Evolutionary conservation across 139 green algal species (phyloP).

Genomic region (Coelastrella sp.): DNA sequence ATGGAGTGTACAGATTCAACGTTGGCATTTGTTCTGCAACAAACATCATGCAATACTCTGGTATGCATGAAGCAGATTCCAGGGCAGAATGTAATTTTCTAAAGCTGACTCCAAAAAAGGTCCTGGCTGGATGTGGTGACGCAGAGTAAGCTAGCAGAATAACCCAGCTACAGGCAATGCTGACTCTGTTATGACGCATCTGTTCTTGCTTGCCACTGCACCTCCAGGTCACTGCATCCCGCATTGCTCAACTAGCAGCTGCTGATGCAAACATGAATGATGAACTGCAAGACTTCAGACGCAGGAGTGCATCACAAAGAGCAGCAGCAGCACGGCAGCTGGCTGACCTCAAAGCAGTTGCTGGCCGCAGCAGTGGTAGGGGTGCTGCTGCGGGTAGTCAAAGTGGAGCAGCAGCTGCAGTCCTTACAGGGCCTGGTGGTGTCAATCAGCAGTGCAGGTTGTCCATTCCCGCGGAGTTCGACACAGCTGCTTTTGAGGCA

Average conservation of each 20-base stretch:
- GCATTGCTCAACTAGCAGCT: conserved; percentile 7
- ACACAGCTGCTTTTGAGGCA: neutral
- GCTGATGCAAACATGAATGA: conserved; percentile 11
- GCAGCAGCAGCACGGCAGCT: conserved; percentile 36
- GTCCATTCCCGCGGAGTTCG: conserved; percentile 4
- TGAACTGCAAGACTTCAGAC: neutral
- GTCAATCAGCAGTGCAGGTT: neutral
- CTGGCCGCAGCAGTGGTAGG: conserved; percentile 7
- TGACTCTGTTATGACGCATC: too few relatives aligned
- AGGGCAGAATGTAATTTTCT: too few relatives aligned
- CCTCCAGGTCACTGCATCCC: conserved; percentile 2
- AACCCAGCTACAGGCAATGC: too few relatives aligned
- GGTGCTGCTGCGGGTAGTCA: neutral
- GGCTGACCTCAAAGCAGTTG: conserved; percentile 10
- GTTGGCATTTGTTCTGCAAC: too few relatives aligned
- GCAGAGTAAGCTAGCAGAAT: too few relatives aligned
- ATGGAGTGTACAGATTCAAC: too few relatives aligned
- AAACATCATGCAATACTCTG: too few relatives aligned
- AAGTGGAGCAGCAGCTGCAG: neutral
- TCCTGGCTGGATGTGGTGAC: too few relatives aligned
- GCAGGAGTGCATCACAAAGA: neutral
- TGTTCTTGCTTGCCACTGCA: neutral
- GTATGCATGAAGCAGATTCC: too few relatives aligned
- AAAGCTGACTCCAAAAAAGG: too few relatives aligned
- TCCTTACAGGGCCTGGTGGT: neutral